Evolutionary conservation across 108 stramenopile genomes (phyloP).

Genomic region (Ochromonas danica): DNA sequence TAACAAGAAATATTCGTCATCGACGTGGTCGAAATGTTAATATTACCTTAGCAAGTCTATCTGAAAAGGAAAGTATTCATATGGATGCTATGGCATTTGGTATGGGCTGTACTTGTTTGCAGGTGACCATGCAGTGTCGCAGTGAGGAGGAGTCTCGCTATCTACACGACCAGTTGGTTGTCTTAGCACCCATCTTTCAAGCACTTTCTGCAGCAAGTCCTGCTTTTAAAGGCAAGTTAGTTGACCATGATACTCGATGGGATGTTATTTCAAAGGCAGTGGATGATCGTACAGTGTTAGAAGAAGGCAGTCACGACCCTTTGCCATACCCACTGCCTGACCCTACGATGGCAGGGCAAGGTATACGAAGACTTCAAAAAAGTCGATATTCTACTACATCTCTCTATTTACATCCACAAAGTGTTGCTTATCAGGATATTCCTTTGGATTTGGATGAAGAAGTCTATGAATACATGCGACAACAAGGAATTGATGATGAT

Average conservation of each 20-base stretch:
- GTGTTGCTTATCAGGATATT: neutral
- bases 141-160: constrained; percentile 90
- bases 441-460: neutral
- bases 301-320: constrained; percentile 51
- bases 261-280: constrained; percentile 87
- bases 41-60: constrained; percentile 71
- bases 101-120: constrained; percentile 99
- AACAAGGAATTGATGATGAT: constrained; percentile 72
- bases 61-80: constrained; percentile 46
- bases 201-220: constrained; percentile 95
- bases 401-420: neutral
- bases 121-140: constrained; percentile 95
- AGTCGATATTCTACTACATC: neutral
- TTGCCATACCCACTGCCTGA: constrained; percentile 39
- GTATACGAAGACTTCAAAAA: constrained; percentile 4
- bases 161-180: constrained; percentile 96
- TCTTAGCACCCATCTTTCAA: constrained; percentile 94
- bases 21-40: constrained; percentile 86
- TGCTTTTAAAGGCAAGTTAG: constrained; percentile 55
- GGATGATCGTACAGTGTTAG: constrained; percentile 86
- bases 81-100: constrained; percentile 99
- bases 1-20: constrained; percentile 90
- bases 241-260: constrained; percentile 58
- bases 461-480: constrained; percentile 39
- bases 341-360: constrained; percentile 60